Conservation (phyloP, 768 basidiomycete genomes). For the Kondoa subrosea region DNA sequence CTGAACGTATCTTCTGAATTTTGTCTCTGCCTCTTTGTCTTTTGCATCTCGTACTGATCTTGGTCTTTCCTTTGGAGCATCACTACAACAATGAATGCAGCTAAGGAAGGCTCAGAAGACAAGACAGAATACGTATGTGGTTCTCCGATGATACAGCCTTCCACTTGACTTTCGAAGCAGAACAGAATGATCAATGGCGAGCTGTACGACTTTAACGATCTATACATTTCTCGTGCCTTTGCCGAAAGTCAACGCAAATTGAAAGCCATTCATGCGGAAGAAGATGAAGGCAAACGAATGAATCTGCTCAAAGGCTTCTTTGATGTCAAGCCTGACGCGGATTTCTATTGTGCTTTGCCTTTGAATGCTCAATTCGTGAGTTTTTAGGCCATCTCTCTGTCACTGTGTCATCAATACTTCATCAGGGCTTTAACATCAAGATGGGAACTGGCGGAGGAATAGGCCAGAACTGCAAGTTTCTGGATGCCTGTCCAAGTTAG, state of each 20-base stretch:
- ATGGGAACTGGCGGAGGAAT: background rate
- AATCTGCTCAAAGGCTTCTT: background rate
- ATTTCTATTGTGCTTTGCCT: background rate
- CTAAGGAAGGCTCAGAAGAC: too few relatives aligned
- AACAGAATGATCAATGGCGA: background rate
- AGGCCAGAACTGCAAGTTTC: background rate
- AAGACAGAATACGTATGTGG: background rate
- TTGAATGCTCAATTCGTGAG: background rate
- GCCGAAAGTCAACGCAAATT: background rate
- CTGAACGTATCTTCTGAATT: too few relatives aligned
- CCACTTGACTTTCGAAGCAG: background rate
- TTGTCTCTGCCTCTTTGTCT: too few relatives aligned
- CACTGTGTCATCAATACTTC: background rate
- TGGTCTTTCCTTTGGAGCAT: too few relatives aligned
- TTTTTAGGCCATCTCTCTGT: background rate
- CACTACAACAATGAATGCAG: too few relatives aligned
- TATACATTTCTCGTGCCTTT: too few relatives aligned
- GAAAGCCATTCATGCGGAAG: background rate
- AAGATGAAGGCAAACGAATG: background rate
- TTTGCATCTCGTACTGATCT: too few relatives aligned
- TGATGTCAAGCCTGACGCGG: background rate
- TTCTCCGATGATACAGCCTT: background rate
- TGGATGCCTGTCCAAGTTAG: too few relatives aligned
- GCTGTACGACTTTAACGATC: background rate
- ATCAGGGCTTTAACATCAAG: background rate